phyloP scores from a whole-genome alignment of 2,329 filamentous ascomycete species.

The Fusarium agapanthi region DNA sequence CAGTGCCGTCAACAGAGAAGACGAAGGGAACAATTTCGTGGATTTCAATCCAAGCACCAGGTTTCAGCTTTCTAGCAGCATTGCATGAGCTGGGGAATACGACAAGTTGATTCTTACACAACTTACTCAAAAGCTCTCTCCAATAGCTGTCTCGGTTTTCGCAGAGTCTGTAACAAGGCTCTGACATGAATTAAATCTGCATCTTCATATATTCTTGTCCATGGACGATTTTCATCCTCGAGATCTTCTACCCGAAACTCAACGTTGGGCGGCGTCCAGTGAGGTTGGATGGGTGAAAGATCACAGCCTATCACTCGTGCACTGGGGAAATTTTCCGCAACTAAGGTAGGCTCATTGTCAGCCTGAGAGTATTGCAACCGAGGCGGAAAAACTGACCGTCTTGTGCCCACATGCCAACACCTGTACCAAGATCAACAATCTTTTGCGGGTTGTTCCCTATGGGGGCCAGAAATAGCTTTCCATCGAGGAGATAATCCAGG shows the following conservation, averaged over 20 bases:
- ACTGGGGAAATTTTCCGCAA: slow-evolving; percentile 56
- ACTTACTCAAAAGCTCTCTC: slow-evolving; percentile 55
- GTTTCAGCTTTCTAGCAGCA: slow-evolving; percentile 44
- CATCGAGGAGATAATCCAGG: slow-evolving; percentile 57
- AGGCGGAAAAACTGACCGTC: slow-evolving; percentile 49
- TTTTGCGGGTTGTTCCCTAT: slow-evolving; percentile 56
- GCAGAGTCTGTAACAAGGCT: slow-evolving; percentile 59
- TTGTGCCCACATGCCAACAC: slow-evolving; percentile 65
- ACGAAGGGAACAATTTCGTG: slow-evolving; percentile 48
- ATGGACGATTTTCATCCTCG: slow-evolving; percentile 48
- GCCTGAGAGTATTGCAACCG: background rate
- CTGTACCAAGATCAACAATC: slow-evolving; percentile 61
- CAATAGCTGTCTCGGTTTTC: slow-evolving; percentile 60
- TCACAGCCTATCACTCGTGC: slow-evolving; percentile 57
- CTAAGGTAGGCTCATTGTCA: slow-evolving; percentile 42
- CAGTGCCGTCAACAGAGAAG: slow-evolving; percentile 46
- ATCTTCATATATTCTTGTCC: slow-evolving; percentile 48
- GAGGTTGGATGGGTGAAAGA: slow-evolving; percentile 55
- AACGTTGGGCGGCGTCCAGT: slow-evolving; percentile 64
- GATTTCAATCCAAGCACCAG: slow-evolving; percentile 53
- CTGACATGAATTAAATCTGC: slow-evolving; percentile 65
- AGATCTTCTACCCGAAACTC: slow-evolving; percentile 56
- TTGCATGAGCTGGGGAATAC: slow-evolving; percentile 13
- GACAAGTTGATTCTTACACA: background rate
- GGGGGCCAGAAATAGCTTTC: slow-evolving; percentile 54